Evolutionary conservation across 352 stramenopile species (phyloP), one percentile per base, ranked within the genome.

Genomic region (Phytophthora cactorum): DNA sequence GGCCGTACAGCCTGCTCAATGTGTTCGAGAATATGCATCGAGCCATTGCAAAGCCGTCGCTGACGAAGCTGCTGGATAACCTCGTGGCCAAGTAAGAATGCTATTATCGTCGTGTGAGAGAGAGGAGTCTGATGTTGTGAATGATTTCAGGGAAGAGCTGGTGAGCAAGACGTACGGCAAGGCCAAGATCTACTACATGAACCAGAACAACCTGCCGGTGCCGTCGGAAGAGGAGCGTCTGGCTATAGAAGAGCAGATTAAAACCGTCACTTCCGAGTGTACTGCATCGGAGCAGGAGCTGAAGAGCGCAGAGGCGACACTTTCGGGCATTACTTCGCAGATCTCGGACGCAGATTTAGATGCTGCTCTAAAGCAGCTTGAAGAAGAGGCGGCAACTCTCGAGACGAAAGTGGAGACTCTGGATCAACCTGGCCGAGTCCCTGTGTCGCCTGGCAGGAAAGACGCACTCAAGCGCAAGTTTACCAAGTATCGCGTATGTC

Each of bases 1-100:
- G 87, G 7, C 84, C 87, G 55, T 95, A 93, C 70, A 95, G 84
- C 70, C 68, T 93, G 66, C 72, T 95, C 8, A 95, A 95, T 72
- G 82, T 95, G 60, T 95, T 92, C 58, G 86, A 93, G 57, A 95
- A 95, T 62, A 70, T 95, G 72, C 87, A 95, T 55, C 78, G 81
- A 22, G 80, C 63, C 8, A 88, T 95, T 54, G 79, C 82, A 34
- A 93, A 95, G 63, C 73, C 81, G 9, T 83, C 81, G 34, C 66
- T 95, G n/a, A 88, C 82, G 15, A 92, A 88, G 70, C 71, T 92
- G 39, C 69, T 95, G 38, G 87, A 95, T 59, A 82, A 81, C 6
- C 83, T 93, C 14, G 79, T 81, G 8, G 65, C 79, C 50, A 88
- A 86, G 82, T 91, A 77, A 10, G 74, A 39, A 17, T 52, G 32